phyloP scores from a whole-genome alignment of 2,329 filamentous ascomycete genomes.

The Ophiocordyceps sinensis region DNA sequence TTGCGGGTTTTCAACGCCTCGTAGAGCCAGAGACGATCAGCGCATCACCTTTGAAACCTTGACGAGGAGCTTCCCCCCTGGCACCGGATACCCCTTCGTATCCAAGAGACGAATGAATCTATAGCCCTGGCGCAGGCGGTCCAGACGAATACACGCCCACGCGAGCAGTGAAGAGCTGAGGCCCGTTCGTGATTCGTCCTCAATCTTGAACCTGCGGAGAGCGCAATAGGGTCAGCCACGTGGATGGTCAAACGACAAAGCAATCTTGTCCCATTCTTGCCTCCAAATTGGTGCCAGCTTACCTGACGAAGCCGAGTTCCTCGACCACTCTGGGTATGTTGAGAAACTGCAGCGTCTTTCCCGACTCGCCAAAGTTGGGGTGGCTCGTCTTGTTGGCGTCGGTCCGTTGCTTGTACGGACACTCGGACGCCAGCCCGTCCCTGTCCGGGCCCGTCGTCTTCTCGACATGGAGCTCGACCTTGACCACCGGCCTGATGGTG shows the following conservation, averaged over 20 bases:
- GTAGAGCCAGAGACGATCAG: conserved; percentile 5
- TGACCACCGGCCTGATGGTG: conserved; percentile 54
- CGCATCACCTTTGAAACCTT: conserved; percentile 33
- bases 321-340: conserved; percentile 46
- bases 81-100: conserved; percentile 25
- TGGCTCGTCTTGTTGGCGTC: conserved; percentile 40
- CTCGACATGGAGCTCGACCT: conserved; percentile 70
- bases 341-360: conserved; percentile 42
- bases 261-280: background rate
- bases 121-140: conserved; percentile 40
- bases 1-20: no score
- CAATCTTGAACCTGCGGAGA: conserved; percentile 34
- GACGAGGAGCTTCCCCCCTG: conserved; percentile 34
- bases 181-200: conserved; percentile 29
- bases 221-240: background rate
- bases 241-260: background rate
- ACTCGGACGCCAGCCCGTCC: conserved; percentile 24
- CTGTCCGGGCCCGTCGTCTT: conserved; percentile 26
- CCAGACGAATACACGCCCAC: conserved; percentile 46
- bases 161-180: conserved; percentile 26
- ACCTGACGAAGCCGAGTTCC: conserved; percentile 61
- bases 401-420: conserved; percentile 45
- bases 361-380: conserved; percentile 44
- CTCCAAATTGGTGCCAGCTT: conserved; percentile 15
- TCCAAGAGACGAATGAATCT: conserved; percentile 38